Conservation (phyloP, 2,329 filamentous ascomycete species). For the Ophiognomonia clavigignenti-juglandacearum region DNA sequence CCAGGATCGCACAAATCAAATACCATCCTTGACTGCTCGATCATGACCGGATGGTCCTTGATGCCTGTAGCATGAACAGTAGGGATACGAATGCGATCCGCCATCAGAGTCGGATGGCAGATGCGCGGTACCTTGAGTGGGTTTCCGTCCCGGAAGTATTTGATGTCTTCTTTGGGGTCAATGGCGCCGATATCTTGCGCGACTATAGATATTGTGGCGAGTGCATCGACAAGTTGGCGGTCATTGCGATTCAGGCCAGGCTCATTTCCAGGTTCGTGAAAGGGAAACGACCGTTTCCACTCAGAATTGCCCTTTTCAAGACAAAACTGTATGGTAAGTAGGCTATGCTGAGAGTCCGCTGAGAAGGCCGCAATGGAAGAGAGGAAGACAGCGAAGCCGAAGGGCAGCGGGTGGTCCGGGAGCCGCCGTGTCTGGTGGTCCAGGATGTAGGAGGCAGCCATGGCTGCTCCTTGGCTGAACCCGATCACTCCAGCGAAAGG, state of each 20-base stretch:
- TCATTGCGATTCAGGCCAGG: not conserved
- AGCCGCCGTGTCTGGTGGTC: not conserved
- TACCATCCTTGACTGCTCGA: not conserved
- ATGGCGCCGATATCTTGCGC: not conserved
- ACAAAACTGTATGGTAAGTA: not conserved
- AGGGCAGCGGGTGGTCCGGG: slow-evolving; percentile 8
- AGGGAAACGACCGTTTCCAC: not conserved
- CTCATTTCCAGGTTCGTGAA: not conserved
- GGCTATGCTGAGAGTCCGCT: not conserved
- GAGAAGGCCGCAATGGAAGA: not conserved
- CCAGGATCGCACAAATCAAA: not conserved
- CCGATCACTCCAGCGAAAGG: not conserved
- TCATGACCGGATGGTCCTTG: not conserved
- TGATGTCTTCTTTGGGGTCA: not conserved
- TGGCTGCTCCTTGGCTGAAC: not conserved
- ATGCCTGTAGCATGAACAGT: not conserved
- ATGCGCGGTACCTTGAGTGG: not conserved
- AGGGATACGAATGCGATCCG: not conserved
- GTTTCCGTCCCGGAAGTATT: not conserved
- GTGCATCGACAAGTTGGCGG: not conserved
- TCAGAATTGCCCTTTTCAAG: not conserved
- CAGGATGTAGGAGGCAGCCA: not conserved
- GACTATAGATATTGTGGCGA: no score
- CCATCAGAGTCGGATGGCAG: not conserved
- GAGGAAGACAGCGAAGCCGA: not conserved